A percentile compares a stretch with the other conserved stretches of the same genome.
Conservation (phyloP, 106 monocot species). For the Acorus gramineus region DNA sequence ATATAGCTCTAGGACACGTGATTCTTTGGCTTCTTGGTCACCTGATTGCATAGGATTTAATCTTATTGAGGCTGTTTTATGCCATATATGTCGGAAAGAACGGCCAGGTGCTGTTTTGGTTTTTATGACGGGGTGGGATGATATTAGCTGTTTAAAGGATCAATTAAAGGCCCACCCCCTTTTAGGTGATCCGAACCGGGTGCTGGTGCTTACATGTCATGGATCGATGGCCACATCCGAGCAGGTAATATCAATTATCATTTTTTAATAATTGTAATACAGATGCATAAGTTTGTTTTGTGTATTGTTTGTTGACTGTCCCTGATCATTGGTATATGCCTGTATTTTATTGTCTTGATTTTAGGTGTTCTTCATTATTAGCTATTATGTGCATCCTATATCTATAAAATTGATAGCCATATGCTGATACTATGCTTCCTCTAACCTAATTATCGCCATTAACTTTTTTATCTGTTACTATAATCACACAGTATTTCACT, state of each 20-base stretch:
- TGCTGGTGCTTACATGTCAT: constrained; percentile 86
- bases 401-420: too few species aligned
- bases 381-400: too few species aligned
- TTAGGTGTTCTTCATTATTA: too few species aligned
- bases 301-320: not conserved
- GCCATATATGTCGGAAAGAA: constrained; percentile 96
- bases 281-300: not conserved
- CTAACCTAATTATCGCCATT: too few species aligned
- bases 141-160: constrained; percentile 92
- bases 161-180: constrained; percentile 95
- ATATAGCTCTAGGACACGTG: constrained; percentile 71
- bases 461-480: too few species aligned
- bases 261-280: too few species aligned
- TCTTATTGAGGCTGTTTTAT: constrained; percentile 93
- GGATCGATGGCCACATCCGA: constrained; percentile 99
- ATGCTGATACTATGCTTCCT: too few species aligned
- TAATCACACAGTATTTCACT: too few species aligned
- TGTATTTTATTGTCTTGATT: too few species aligned
- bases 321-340: not conserved
- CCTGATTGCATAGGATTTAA: constrained; percentile 99
- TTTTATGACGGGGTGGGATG: constrained; percentile 99
- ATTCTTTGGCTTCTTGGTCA: constrained; percentile 85
- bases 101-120: constrained; percentile 84
- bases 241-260: constrained; percentile 41
- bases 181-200: constrained; percentile 93